These are phyloP conservation scores for Albatrellus ellisii DNA, from an alignment of 768 basidiomycete genomes.

Conservation along the genomic window DNA sequence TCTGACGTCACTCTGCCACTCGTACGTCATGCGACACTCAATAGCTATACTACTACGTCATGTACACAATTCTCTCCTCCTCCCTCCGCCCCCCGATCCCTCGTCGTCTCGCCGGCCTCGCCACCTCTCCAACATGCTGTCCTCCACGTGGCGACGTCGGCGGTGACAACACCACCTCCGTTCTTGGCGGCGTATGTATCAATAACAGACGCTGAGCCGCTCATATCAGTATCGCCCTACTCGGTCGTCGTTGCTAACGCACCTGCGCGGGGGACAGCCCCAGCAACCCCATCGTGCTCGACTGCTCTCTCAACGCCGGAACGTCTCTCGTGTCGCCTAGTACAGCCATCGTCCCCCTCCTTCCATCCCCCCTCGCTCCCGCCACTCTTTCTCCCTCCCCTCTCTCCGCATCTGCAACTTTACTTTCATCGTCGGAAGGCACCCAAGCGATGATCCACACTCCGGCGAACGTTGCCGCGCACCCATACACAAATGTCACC, in stretches of 20 bases:
- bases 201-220: constrained; percentile 43
- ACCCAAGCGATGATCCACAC: constrained; percentile 80
- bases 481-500: constrained; percentile 78
- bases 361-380: constrained; percentile 26
- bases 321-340: constrained; percentile 22
- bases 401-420: constrained; percentile 17
- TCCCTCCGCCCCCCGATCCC: constrained; percentile 4
- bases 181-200: constrained; percentile 50
- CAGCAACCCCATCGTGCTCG: constrained; percentile 46
- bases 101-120: constrained; percentile 1
- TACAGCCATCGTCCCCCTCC: constrained; percentile 21
- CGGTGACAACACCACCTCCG: constrained; percentile 16
- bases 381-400: constrained; percentile 20
- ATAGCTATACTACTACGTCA: too few species aligned
- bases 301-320: constrained; percentile 36
- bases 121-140: constrained; percentile 1
- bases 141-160: background rate
- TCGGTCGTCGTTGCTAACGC: constrained; percentile 6
- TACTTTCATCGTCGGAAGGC: constrained; percentile 22
- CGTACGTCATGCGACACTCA: constrained; percentile 1
- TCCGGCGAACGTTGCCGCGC: constrained; percentile 78
- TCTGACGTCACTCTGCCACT: constrained; percentile 10
- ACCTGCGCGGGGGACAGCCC: constrained; percentile 70
- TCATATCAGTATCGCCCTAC: constrained; percentile 1
- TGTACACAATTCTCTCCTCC: background rate